These are phyloP conservation scores for Penicillium psychrosexuale DNA, from an alignment of 2,329 filamentous ascomycete genomes.

Conservation along the genomic window DNA sequence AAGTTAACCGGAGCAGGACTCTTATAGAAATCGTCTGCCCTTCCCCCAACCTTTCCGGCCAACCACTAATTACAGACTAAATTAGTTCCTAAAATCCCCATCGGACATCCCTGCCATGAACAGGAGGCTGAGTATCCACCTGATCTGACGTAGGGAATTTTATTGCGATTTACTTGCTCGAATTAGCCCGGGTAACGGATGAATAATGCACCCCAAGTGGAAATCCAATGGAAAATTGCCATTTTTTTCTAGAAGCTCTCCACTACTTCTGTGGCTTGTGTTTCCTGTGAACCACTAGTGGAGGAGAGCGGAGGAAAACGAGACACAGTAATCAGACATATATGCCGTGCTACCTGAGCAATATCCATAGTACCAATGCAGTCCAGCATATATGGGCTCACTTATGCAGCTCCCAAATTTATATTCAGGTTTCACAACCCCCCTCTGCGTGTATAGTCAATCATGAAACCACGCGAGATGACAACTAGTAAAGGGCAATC, in stretches of 20 bases:
- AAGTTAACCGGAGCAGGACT: neutral
- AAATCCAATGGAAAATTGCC: conserved; percentile 24
- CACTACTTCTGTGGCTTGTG: conserved; percentile 13
- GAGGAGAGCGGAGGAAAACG: neutral
- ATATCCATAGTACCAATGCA: neutral
- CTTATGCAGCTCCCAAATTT: neutral
- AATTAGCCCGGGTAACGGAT: conserved; percentile 7
- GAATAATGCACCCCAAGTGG: conserved; percentile 23
- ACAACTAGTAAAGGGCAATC: conserved; percentile 26
- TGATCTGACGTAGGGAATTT: conserved; percentile 29
- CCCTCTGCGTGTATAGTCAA: conserved; percentile 12
- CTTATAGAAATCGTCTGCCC: conserved; percentile 7
- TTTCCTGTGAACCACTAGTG: conserved; percentile 16
- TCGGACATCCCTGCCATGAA: conserved; percentile 29
- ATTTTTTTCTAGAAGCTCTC: conserved; percentile 28
- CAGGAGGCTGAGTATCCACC: conserved; percentile 30
- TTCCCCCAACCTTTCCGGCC: conserved; percentile 7
- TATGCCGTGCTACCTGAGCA: neutral
- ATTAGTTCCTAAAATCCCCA: conserved; percentile 10
- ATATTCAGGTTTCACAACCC: conserved; percentile 13
- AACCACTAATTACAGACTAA: conserved; percentile 18
- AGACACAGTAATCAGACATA: conserved; percentile 8
- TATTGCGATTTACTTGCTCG: conserved; percentile 14
- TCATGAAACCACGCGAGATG: conserved; percentile 27
- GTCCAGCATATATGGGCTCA: neutral